These are phyloP conservation scores for Ophiostoma perfectum DNA, from an alignment of 2,329 filamentous ascomycete species.

Conservation along the genomic window DNA sequence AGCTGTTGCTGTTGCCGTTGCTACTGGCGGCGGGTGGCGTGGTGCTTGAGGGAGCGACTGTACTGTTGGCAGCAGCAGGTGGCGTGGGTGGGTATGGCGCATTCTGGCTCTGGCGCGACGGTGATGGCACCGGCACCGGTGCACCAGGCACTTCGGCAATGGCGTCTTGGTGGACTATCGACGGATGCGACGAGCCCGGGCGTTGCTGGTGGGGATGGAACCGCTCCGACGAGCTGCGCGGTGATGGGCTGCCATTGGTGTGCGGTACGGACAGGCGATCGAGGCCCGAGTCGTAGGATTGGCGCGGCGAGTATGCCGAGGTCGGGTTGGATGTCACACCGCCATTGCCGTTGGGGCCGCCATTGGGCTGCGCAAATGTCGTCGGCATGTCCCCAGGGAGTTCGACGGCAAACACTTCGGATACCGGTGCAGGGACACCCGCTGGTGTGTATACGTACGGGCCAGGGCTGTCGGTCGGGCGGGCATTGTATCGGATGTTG, in stretches of 20 bases:
- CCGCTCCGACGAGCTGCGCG: constrained; percentile 48
- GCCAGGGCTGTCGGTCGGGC: constrained; percentile 30
- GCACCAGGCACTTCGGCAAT: constrained; percentile 29
- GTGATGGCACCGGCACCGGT: constrained; percentile 28
- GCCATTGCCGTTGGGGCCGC: background rate
- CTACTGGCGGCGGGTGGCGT: background rate
- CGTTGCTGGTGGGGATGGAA: constrained; percentile 28
- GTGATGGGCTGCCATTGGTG: constrained; percentile 39
- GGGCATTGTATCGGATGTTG: constrained; percentile 58
- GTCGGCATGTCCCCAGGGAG: constrained; percentile 52
- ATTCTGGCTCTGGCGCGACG: constrained; percentile 27
- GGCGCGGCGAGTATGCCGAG: constrained; percentile 35
- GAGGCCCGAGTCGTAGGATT: constrained; percentile 53
- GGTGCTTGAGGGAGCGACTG: background rate
- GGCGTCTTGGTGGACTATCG: constrained; percentile 30
- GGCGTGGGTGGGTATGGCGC: constrained; percentile 27
- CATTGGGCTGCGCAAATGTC: constrained; percentile 13
- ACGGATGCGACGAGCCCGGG: constrained; percentile 27
- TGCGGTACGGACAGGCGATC: constrained; percentile 43
- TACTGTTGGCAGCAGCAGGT: constrained; percentile 13
- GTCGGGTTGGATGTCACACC: background rate
- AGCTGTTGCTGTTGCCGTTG: background rate
- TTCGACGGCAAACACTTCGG: constrained; percentile 45
- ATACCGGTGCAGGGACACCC: constrained; percentile 39
- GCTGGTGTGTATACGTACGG: background rate